Conservation (phyloP, 495 filamentous ascomycete species). For the Penicillium coffeae region DNA sequence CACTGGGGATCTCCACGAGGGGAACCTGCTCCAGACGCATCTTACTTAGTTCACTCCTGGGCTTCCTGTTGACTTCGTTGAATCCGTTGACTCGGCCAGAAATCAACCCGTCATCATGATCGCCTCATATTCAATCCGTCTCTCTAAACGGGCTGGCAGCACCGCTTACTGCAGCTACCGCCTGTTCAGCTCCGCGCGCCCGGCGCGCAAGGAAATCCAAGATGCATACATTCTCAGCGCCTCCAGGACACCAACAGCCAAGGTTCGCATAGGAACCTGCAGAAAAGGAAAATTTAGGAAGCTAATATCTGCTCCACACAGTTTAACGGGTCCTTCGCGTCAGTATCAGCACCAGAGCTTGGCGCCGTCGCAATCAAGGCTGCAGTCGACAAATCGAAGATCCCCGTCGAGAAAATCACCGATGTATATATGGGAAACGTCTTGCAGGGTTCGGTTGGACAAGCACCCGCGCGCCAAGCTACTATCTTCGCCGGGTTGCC, state of each 20-base stretch:
- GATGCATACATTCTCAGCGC: conserved; percentile 91
- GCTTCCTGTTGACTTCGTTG: not conserved
- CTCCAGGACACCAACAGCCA: conserved; percentile 80
- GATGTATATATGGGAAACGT: conserved; percentile 98
- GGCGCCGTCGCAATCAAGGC: conserved; percentile 86
- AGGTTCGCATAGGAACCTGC: too few species aligned
- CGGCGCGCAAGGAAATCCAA: conserved; percentile 63
- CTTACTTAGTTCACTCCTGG: not conserved
- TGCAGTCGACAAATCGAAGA: conserved; percentile 74
- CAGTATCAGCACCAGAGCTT: conserved; percentile 77
- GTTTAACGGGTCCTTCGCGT: conserved; percentile 90
- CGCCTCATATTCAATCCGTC: conserved; percentile 25
- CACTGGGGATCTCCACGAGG: not conserved
- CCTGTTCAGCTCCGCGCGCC: conserved; percentile 62
- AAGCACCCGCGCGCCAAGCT: conserved; percentile 90
- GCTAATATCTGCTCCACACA: conserved; percentile 25
- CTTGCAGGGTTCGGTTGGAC: conserved; percentile 77
- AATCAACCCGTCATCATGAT: conserved; percentile 16
- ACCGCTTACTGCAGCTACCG: conserved; percentile 51
- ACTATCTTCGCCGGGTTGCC: conserved; percentile 82
- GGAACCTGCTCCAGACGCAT: not conserved
- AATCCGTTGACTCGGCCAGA: too few species aligned
- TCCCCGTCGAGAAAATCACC: conserved; percentile 72
- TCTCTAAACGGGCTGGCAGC: conserved; percentile 27
- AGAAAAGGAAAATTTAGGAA: conserved; percentile 9